Evolutionary conservation across 768 basidiomycete genomes (phyloP), one percentile per base, ranked within the genome.

Genomic region (Suillus hirtellus): DNA sequence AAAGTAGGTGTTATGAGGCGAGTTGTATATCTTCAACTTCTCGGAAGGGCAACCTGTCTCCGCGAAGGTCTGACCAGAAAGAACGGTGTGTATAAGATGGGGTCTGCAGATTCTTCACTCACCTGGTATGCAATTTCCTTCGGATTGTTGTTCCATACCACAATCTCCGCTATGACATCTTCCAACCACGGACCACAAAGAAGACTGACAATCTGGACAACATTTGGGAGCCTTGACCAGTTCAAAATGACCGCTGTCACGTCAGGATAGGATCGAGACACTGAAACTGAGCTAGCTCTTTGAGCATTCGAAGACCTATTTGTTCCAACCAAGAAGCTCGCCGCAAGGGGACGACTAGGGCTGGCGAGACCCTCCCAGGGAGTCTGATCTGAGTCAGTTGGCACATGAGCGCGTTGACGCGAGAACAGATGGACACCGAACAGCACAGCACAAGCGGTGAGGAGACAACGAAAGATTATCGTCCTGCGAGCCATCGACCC

Each of bases 101-200:
- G 10, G 17, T 34, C 17, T 11, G 11, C 31, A 19, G 17, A 49
- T 56, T 55, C 17, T 50, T 61, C 60, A 66, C 79, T 59, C 61
- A 87, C 88, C 64, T 80, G 69, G 61, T 78, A 73, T 8, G 71
- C 68, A 46, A 88, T 69, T 31, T 68, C 65, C 15, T 71, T 69
- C 2, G 84, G 82, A 69, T 74, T 86, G 69, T 89, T 89, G 61
- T 89, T 89, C 88, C 87, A 90, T 17, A 89, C 73, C 52, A 83
- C 71, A 4, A 89, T 78, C 59, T 79, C 75, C 15, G 79, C 74
- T 31, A 89, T 74, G 10, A 80, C 78, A 60, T 78, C 76, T 15
- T 81, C 72, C 38, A 87, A 72, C 65, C 74, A 76, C 10, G 79
- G 67, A 3, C 72, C 73, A 68, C 88, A 89, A 15, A 89, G 76